Evolutionary conservation across 257 asterid species (phyloP).

Genomic region (Solanum habrochaites): DNA sequence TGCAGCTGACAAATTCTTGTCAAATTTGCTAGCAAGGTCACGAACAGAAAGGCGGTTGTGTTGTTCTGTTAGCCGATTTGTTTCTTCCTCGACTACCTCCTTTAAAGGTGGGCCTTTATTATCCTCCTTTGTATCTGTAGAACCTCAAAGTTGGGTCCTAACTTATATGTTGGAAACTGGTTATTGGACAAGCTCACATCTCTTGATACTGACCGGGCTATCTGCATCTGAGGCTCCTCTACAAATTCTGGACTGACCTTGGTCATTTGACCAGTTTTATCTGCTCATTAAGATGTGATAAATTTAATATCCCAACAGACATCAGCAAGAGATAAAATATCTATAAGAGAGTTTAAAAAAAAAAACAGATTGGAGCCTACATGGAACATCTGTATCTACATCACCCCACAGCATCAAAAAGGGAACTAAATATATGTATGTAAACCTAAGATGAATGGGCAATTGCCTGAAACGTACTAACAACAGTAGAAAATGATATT

Average conservation of each 20-base stretch:
- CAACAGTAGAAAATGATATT: not conserved
- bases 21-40: conserved; percentile 90
- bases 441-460: not conserved
- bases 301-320: not conserved
- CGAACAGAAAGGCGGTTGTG: conserved; percentile 93
- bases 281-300: conserved; percentile 7
- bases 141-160: conserved; percentile 80
- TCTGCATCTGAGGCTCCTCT: conserved; percentile 42
- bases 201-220: conserved; percentile 48
- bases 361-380: not conserved
- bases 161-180: conserved; percentile 74
- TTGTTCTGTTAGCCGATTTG: conserved; percentile 58
- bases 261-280: conserved; percentile 44
- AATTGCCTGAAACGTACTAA: not conserved
- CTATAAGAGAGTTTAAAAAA: not conserved
- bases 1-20: conserved; percentile 93
- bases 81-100: conserved; percentile 71
- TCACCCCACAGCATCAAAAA: not conserved
- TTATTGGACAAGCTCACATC: conserved; percentile 62
- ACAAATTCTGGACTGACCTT: conserved; percentile 80
- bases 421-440: not conserved
- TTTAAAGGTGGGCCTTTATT: conserved; percentile 69
- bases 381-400: not conserved
- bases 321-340: not conserved
- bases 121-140: conserved; percentile 60